Base-by-base conservation (phyloP, 2,329 filamentous ascomycete genomes). In the Monosporascus sp. region DNA sequence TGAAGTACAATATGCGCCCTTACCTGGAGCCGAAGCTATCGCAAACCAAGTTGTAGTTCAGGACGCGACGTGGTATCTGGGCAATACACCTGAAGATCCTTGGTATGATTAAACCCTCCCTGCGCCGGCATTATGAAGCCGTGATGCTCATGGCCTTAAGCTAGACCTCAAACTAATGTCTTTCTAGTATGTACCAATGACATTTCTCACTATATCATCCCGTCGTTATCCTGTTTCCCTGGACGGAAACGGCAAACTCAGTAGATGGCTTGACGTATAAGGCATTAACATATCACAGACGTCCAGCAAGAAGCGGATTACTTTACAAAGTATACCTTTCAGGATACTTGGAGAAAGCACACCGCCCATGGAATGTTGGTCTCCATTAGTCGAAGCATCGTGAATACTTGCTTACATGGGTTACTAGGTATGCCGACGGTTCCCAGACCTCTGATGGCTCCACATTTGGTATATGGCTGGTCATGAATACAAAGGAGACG, bases 321-420 rank as follows among this genome's bases (percentile, higher is more conserved):
- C 65, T 87, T 85, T 61, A 86, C 83, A 22, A 87, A 87, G 63
- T 86, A 86, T 60, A 85, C 79, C 0, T 85, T 86, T 54, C 73
- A 75, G 5, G 79, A 81, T 53, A 73, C 73, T 2, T 85, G 81
- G 80, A 72, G 81, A 48, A 74, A 83, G 46, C 79, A 84, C 53
- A 73, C 74, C 38, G 81, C 78, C 2, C 81, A 85, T 59, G 82
- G 82, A 2, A 65, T 77, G 62, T 61, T 27, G 51, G 58, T 59
- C 31, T 7, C 22, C 17, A 46, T 46, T 31, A 14, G 22, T 5
- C 24, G 24, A n/a, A 17, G 17, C 43, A 17, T 0, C 43, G 20
- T 7, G 14, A n/a, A 25, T 46, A 15, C 11, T 11, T 18, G 45
- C 50, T 61, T 20, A 61, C 36, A 41, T 53, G 47, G 5, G 18